A percentile compares a stretch with the other conserved stretches of the same genome.
phyloP scores from a whole-genome alignment of 345 rosid species.

The Pistacia integerrima region DNA sequence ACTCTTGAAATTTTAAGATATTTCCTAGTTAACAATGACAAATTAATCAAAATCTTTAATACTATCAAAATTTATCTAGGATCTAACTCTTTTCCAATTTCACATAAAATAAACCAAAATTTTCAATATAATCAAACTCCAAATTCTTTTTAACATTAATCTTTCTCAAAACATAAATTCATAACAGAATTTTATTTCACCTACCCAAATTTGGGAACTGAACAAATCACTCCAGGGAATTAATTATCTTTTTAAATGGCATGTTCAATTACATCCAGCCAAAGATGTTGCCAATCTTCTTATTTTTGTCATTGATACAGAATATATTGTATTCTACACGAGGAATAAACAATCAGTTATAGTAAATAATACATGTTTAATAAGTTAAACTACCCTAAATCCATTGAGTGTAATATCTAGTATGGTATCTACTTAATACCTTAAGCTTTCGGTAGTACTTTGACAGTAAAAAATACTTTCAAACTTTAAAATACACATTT shows the following conservation, averaged over 20 bases:
- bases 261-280: neutral
- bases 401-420: neutral
- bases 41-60: no score
- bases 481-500: neutral
- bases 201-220: neutral
- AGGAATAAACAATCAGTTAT: neutral
- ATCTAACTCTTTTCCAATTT: no score
- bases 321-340: neutral
- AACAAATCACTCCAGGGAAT: neutral
- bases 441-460: neutral
- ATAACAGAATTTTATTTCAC: no score
- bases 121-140: no score
- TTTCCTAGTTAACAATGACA: no score
- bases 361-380: neutral
- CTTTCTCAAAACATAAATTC: no score
- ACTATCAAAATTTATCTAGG: no score
- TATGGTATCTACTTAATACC: neutral
- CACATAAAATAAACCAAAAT: no score
- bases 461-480: neutral
- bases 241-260: no score
- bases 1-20: no score
- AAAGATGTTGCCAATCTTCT: neutral
- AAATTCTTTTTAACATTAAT: no score
- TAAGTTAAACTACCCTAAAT: neutral
- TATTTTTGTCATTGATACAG: neutral